Evolutionary conservation across 495 filamentous ascomycete genomes (phyloP), one percentile per base, ranked within the genome.

Genomic region (Penicillium egyptiacum): DNA sequence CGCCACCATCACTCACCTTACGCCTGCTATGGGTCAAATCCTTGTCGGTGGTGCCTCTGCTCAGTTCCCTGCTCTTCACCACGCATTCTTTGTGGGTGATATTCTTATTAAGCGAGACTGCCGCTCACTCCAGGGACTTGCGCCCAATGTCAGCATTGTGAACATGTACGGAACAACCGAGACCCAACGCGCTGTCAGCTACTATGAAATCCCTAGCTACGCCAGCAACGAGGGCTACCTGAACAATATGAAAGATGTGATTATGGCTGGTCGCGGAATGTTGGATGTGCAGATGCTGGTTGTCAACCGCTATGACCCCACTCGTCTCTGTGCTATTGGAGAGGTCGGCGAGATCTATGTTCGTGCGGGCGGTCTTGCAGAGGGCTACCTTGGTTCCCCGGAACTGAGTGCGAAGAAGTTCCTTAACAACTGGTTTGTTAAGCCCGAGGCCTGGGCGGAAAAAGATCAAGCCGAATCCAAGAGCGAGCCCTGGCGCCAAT

Each of bases 151-250:
- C 40, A 81, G 80, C 58, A 92, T 96, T 51, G 83, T 91, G 55
- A 93, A 94, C 75, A 91, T 94, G 88, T 96, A 93, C 65, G 90
- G 92, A 35, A 94, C 92, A 0, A 96, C 92, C 0, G 92, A 98
- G 68, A 96, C 91, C 0, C 88, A 91, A 66, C 76, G 92, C 53
- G 86, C 90, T 0, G 94, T 98, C 35, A 88, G 83, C 58, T 98
- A 89, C 73, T 98, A 82, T 68, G 87, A 94, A 64, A 84, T 97
- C 20, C 90, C 88, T 0, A 88, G 87, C 60, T 76, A 82, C 25
- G 82, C 78, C 7, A 74, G 81, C 40, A 82, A 93, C 59, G 83
- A 88, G 5, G 74, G 81, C 12, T 89, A 81, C 62, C 75, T 96
- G 20, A 86, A 91, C 41, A 78, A 74, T 20, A 81, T 94, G 70